Conservation (phyloP, 1,284 basidiomycete species). For the Ustilago esculenta region DNA sequence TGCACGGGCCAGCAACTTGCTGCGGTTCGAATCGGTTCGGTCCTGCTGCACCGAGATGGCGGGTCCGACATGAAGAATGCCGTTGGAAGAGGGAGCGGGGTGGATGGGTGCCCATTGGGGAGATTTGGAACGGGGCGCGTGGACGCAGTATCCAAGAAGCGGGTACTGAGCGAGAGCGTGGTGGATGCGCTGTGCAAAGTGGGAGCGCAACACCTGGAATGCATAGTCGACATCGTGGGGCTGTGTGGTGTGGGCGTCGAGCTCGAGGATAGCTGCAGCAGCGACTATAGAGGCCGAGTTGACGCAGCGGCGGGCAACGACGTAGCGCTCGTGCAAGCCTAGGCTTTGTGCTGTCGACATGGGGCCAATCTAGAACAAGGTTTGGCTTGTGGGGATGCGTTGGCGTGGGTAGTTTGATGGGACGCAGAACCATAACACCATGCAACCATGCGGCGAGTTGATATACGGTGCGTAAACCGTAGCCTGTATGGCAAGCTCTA, state of each 20-base stretch:
- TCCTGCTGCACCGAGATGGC: not conserved
- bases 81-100: constrained; percentile 7
- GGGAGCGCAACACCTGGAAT: not conserved
- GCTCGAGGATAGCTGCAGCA: constrained; percentile 20
- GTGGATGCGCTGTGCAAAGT: constrained; percentile 12
- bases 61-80: constrained; percentile 11
- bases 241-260: not conserved
- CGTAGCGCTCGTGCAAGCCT: constrained; percentile 31
- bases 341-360: constrained; percentile 20
- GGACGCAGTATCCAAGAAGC: constrained; percentile 18
- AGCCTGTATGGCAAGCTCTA: too few relatives aligned
- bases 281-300: constrained; percentile 16
- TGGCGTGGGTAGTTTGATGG: not conserved
- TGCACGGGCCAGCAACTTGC: not conserved
- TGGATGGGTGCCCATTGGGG: constrained; percentile 10
- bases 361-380: too few relatives aligned
- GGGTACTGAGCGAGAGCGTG: constrained; percentile 4
- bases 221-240: not conserved
- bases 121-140: constrained; percentile 2
- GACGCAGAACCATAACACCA: too few relatives aligned
- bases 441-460: too few relatives aligned
- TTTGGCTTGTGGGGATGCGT: not conserved
- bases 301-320: constrained; percentile 17
- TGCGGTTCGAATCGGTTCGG: too few relatives aligned
- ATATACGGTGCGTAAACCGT: too few relatives aligned